phyloP scores from a whole-genome alignment of 129 eudicot genomes.

The Helianthus annuus region DNA sequence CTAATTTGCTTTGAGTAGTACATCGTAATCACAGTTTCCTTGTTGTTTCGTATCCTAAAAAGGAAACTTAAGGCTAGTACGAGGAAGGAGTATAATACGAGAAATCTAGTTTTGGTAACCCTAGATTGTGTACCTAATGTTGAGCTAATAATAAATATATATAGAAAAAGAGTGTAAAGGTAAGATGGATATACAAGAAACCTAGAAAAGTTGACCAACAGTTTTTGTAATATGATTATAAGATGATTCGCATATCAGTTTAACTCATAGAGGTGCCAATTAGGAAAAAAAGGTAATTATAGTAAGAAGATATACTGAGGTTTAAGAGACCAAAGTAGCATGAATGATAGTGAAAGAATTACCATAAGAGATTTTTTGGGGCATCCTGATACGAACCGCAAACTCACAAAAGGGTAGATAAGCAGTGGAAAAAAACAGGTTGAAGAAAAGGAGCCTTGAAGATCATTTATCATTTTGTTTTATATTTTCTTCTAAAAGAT shows the following conservation, averaged over 20 bases:
- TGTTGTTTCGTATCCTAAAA: neutral
- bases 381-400: conserved; percentile 10
- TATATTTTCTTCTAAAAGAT: neutral
- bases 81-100: neutral
- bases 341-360: conserved; percentile 3
- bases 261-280: neutral
- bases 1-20: conserved; percentile 16
- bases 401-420: conserved; percentile 5
- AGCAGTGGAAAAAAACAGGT: neutral
- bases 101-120: neutral
- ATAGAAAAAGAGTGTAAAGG: conserved; percentile 17
- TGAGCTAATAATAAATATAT: neutral
- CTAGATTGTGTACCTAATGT: conserved; percentile 1
- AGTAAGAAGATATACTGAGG: conserved; percentile 7
- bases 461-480: conserved; percentile 6
- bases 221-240: conserved; percentile 2
- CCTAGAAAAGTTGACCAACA: conserved; percentile 17
- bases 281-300: neutral
- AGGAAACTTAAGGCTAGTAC: conserved; percentile 5
- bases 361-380: neutral
- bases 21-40: neutral
- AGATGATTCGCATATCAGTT: conserved; percentile 3
- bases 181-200: conserved; percentile 17
- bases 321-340: conserved; percentile 12
- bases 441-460: conserved; percentile 8